Evolutionary conservation across 176 grass and related monocot genomes (phyloP).

Genomic region (Musa acuminata): DNA sequence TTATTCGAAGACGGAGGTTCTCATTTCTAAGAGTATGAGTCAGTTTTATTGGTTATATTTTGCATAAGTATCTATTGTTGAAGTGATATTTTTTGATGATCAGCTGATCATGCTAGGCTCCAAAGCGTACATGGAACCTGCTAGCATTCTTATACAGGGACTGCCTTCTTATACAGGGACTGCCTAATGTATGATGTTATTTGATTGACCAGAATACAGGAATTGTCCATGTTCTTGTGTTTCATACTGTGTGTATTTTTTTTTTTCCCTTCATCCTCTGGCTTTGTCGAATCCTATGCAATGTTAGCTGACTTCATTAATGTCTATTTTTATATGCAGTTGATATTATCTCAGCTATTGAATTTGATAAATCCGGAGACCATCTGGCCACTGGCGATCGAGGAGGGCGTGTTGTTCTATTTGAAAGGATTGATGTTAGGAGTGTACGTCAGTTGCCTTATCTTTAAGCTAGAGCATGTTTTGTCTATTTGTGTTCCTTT

Average conservation of each 20-base stretch:
- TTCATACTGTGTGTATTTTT: neutral
- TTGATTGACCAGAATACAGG: neutral
- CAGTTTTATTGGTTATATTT: neutral
- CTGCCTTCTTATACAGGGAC: neutral
- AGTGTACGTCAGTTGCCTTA: neutral
- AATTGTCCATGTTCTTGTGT: neutral
- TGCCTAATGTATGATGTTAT: no score
- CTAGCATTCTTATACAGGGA: no score
- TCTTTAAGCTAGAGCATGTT: neutral
- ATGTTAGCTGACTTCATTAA: neutral
- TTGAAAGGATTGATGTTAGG: slow-evolving; percentile 10
- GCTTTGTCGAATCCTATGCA: neutral
- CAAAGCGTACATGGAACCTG: neutral
- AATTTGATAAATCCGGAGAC: slow-evolving; percentile 15
- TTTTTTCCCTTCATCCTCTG: neutral
- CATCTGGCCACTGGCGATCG: slow-evolving; percentile 20
- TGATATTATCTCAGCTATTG: slow-evolving; percentile 20
- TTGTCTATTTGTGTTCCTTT: neutral
- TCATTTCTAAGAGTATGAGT: neutral
- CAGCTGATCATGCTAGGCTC: neutral
- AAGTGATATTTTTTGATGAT: no score
- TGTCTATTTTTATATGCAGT: slow-evolving; percentile 4
- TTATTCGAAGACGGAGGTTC: neutral
- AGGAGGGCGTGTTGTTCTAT: slow-evolving; percentile 19
- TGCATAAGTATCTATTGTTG: neutral